Evolutionary conservation across 805 yeast species (phyloP).

Genomic region (Kuraishia hungarica): DNA sequence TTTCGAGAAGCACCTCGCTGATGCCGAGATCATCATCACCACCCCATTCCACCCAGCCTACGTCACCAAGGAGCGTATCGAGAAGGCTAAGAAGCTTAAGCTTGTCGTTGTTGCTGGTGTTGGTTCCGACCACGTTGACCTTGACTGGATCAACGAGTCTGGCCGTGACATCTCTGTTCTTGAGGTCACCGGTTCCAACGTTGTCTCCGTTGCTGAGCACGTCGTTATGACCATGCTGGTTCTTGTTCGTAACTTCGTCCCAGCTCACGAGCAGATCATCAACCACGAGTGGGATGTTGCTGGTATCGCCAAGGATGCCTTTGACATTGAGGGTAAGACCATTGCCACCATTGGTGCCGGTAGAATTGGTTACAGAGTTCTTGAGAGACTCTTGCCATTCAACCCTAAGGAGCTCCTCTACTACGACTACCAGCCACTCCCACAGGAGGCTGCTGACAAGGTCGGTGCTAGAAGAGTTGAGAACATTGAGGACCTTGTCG

Average conservation of each 20-base stretch:
- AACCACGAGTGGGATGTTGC: conserved; percentile 71
- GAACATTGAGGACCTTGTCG: conserved; percentile 53
- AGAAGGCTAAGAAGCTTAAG: conserved; percentile 63
- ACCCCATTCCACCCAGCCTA: conserved; percentile 84
- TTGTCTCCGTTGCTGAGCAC: conserved; percentile 75
- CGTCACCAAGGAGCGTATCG: conserved; percentile 57
- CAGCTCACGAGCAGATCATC: conserved; percentile 64
- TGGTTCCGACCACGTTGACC: conserved; percentile 76
- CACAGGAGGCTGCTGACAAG: conserved; percentile 46
- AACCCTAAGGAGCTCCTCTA: conserved; percentile 67
- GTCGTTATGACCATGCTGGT: conserved; percentile 65
- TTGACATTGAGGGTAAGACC: conserved; percentile 68
- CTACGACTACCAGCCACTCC: conserved; percentile 66
- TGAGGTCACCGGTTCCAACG: conserved; percentile 81
- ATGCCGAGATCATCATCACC: conserved; percentile 70
- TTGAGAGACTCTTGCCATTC: conserved; percentile 65
- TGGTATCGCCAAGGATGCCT: conserved; percentile 62
- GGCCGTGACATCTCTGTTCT: conserved; percentile 56
- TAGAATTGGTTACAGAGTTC: conserved; percentile 69
- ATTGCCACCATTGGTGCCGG: conserved; percentile 81
- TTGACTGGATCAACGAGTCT: conserved; percentile 52
- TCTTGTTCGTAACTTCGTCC: conserved; percentile 69
- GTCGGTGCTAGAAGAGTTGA: conserved; percentile 55
- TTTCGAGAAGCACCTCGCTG: conserved; percentile 58
- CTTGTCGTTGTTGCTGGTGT: conserved; percentile 74